Conservation (phyloP, 2,329 filamentous ascomycete species). For the Periconia sp. region DNA sequence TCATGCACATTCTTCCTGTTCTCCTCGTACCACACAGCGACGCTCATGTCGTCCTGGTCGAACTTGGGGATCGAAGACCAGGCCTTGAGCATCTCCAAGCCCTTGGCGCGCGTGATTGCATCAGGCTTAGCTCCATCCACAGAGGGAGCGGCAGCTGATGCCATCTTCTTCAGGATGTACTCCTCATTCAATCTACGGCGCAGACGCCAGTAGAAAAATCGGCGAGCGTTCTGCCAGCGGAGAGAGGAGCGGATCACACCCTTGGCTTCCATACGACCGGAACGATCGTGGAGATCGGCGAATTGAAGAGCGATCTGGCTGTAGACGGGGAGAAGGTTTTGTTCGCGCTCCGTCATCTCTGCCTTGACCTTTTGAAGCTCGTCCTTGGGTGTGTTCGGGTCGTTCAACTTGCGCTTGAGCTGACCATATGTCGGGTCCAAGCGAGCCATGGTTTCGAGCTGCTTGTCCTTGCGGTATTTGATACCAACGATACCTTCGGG, state of each 20-base stretch:
- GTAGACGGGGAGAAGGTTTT: constrained; percentile 89
- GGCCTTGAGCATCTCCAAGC: constrained; percentile 75
- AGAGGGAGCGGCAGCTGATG: constrained; percentile 46
- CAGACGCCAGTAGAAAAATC: constrained; percentile 99
- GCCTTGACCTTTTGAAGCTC: constrained; percentile 77
- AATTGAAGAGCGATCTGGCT: constrained; percentile 95
- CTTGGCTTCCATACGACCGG: constrained; percentile 98
- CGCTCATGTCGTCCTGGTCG: constrained; percentile 75
- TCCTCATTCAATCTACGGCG: constrained; percentile 96
- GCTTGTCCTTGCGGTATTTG: constrained; percentile 97
- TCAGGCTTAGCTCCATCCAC: constrained; percentile 40
- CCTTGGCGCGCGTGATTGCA: constrained; percentile 59
- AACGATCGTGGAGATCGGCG: constrained; percentile 93
- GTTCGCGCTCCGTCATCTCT: constrained; percentile 83
- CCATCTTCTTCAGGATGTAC: constrained; percentile 91
- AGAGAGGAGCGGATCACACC: constrained; percentile 83
- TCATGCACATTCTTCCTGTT: constrained; percentile 80
- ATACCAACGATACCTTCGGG: constrained; percentile 98
- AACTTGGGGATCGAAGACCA: constrained; percentile 83
- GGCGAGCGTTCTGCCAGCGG: constrained; percentile 83
- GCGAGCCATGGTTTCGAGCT: constrained; percentile 95
- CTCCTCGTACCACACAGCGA: constrained; percentile 94
- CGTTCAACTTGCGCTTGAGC: constrained; percentile 76
- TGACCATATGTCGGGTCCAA: constrained; percentile 81
- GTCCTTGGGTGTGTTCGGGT: constrained; percentile 70